Conservation (phyloP, 1,284 basidiomycete genomes). For the Apiotrichum brassicae region DNA sequence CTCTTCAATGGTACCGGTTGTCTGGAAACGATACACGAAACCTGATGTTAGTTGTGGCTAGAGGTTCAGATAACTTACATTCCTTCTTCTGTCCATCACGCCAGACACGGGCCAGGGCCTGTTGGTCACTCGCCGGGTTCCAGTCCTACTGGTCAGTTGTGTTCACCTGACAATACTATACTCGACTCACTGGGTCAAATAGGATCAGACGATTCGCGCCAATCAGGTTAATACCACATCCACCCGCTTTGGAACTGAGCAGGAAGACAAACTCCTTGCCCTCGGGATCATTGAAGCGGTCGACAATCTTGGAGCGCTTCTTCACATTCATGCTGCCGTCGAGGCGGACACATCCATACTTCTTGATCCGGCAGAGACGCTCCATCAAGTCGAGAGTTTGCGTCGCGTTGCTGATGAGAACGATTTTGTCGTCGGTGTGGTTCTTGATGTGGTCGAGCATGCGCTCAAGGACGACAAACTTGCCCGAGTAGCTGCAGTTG, state of each 20-base stretch:
- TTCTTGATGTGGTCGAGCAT: constrained; percentile 74
- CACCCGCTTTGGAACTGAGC: constrained; percentile 92
- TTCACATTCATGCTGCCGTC: constrained; percentile 90
- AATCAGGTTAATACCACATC: constrained; percentile 96
- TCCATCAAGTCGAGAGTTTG: constrained; percentile 94
- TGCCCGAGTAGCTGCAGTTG: constrained; percentile 76
- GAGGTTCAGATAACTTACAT: constrained; percentile 53
- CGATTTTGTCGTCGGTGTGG: constrained; percentile 91
- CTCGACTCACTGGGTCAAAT: constrained; percentile 77
- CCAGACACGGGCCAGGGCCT: constrained; percentile 97
- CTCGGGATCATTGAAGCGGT: constrained; percentile 93
- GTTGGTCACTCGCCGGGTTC: constrained; percentile 98
- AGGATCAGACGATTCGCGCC: constrained; percentile 93
- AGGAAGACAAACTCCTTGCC: constrained; percentile 94
- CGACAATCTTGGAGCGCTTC: constrained; percentile 95
- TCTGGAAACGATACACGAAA: constrained; percentile 97
- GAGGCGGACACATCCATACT: constrained; percentile 88
- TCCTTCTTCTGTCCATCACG: constrained; percentile 99
- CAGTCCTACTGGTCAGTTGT: constrained; percentile 59
- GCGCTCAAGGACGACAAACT: constrained; percentile 88
- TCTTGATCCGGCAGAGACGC: constrained; percentile 72
- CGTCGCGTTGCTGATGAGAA: constrained; percentile 97
- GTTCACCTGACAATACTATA: not conserved
- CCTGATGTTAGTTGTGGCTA: constrained; percentile 50
- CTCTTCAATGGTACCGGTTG: constrained; percentile 97